Evolutionary conservation across 1,284 basidiomycete genomes (phyloP), one percentile per base, ranked within the genome.

Genomic region (Ustilago hordei): DNA sequence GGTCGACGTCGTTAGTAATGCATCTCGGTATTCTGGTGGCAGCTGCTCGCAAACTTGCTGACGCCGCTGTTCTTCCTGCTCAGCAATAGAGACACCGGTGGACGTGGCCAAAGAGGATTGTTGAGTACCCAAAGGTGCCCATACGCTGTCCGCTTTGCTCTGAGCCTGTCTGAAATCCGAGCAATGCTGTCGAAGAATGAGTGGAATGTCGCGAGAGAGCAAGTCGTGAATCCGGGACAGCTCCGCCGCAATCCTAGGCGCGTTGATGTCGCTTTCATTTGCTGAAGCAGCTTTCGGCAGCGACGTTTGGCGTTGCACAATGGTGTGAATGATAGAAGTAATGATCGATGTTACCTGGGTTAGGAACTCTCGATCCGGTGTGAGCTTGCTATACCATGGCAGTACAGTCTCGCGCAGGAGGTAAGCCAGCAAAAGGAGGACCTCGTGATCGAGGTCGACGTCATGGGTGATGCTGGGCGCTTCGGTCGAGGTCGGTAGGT

Each of bases 321-420:
- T 32, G 6, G 58, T 62, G 35, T 62, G 58, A 13, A 78, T 55
- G 48, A 78, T 54, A 4, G 64, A 66, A 15, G 53, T 50, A 41
- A 78, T 58, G 58, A 74, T 74, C 7, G 59, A 52, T 9, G 70
- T 67, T 65, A 75, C 55, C 17, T 78, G 76, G 2, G 62, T 71
- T 32, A 80, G 58, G 5, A 81, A 68, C 43, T 79, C 72, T 23
- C 80, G 71, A 34, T 81, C 76, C 3, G 78, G 78, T 13, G 78
- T 81, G 35, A 81, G 53, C 57, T 75, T 74, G 65, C 68, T 64
- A 54, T 78, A 80, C 80, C 80, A 81, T 0, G 78, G 76, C 38
- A 81, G 64, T n/a, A 81, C 74, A 8, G 79, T 73, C 38, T 70
- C 69, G 39, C 79, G 68, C 60, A 81, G 17, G 1, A 79, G 68